Conservation (phyloP, 2,329 filamentous ascomycete species). For the Dactylellina cionopaga region DNA sequence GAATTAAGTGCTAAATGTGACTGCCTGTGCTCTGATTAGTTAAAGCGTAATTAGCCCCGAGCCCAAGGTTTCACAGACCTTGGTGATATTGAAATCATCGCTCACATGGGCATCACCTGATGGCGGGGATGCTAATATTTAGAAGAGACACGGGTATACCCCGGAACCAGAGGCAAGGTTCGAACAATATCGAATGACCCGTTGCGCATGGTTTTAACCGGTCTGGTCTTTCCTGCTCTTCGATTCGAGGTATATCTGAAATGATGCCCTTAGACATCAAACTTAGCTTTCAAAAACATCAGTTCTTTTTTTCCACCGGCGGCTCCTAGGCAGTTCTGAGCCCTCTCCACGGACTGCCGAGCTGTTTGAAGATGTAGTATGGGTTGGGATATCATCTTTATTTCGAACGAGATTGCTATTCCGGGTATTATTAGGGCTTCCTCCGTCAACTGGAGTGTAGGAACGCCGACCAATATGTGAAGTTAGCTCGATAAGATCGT, state of each 20-base stretch:
- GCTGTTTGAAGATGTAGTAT: conserved; percentile 28
- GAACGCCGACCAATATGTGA: conserved; percentile 36
- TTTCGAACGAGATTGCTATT: background rate
- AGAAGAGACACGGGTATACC: too few relatives aligned
- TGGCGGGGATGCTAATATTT: too few relatives aligned
- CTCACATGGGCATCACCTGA: too few relatives aligned
- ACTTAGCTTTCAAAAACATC: conserved; percentile 15
- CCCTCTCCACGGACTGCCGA: background rate
- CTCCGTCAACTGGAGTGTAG: background rate
- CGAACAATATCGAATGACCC: background rate
- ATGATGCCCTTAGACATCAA: background rate
- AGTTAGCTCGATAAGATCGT: conserved; percentile 48
- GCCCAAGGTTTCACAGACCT: too few relatives aligned
- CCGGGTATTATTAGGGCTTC: background rate
- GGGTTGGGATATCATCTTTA: background rate
- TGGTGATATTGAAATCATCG: too few relatives aligned
- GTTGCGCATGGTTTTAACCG: background rate
- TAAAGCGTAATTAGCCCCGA: too few relatives aligned
- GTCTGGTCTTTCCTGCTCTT: background rate
- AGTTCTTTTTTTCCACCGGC: conserved; percentile 13
- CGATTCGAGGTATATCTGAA: background rate
- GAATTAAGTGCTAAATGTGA: too few relatives aligned
- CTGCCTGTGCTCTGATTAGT: too few relatives aligned
- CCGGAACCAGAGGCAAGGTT: too few relatives aligned
- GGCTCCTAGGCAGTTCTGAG: conserved; percentile 20